phyloP scores from a whole-genome alignment of 2,329 filamentous ascomycete species.

The Calonectria montana region DNA sequence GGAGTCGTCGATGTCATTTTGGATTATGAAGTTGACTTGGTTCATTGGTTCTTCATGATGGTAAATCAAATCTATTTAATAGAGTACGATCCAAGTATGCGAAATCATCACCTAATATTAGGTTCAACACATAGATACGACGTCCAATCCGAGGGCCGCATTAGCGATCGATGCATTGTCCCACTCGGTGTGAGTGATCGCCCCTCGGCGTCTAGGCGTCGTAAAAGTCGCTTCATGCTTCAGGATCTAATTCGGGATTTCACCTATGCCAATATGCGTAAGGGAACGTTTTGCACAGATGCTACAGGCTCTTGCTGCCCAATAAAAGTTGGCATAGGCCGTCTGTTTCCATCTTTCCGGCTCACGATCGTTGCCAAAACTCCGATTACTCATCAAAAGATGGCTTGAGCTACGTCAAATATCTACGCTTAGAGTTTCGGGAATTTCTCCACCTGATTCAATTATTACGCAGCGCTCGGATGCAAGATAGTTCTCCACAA shows the following conservation, averaged over 20 bases:
- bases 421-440: background rate
- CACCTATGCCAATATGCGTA: background rate
- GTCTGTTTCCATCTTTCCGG: background rate
- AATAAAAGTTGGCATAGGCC: too few relatives aligned
- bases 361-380: background rate
- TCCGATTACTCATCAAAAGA: background rate
- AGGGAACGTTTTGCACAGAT: background rate
- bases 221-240: background rate
- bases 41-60: too few relatives aligned
- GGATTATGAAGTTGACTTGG: background rate
- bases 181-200: background rate
- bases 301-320: background rate
- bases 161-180: background rate
- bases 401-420: background rate
- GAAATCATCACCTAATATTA: background rate
- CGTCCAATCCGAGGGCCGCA: background rate
- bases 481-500: too few relatives aligned
- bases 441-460: background rate
- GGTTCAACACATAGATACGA: background rate
- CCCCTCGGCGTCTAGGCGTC: too few relatives aligned
- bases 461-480: background rate
- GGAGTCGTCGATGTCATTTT: background rate
- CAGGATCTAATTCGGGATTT: background rate
- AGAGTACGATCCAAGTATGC: background rate
- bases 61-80: background rate